These are phyloP conservation scores for Neurospora tetraspora DNA, from an alignment of 495 filamentous ascomycete species.

Conservation along the genomic window DNA sequence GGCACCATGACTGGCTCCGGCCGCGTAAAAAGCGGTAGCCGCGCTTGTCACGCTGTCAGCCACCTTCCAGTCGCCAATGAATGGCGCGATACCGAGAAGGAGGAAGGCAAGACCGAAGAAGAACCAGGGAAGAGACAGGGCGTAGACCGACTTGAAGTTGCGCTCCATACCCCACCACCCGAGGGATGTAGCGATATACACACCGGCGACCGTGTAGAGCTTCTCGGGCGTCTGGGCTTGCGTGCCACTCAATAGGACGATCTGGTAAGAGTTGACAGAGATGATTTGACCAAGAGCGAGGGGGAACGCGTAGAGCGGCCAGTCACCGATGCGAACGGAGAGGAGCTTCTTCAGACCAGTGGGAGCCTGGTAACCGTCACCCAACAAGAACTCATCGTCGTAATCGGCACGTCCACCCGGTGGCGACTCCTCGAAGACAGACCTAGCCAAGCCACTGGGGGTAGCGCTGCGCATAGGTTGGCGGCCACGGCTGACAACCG, in stretches of 20 bases:
- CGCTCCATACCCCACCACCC: constrained; percentile 57
- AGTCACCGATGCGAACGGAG: constrained; percentile 41
- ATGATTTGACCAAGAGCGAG: constrained; percentile 59
- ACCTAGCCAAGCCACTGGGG: constrained; percentile 18
- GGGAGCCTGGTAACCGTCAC: constrained; percentile 54
- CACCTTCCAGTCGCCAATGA: constrained; percentile 24
- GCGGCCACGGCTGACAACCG: constrained; percentile 21
- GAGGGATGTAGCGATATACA: constrained; percentile 50
- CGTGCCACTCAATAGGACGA: constrained; percentile 53
- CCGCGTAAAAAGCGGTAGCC: constrained; percentile 50
- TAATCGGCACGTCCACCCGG: constrained; percentile 4
- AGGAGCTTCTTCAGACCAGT: constrained; percentile 49
- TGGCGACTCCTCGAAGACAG: constrained; percentile 21
- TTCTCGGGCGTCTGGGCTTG: constrained; percentile 49
- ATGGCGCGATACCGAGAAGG: constrained; percentile 55
- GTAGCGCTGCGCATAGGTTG: constrained; percentile 23
- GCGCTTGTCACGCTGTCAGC: constrained; percentile 45
- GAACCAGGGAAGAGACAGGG: constrained; percentile 48
- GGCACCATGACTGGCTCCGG: constrained; percentile 49
- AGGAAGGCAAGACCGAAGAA: constrained; percentile 54
- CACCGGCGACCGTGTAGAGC: constrained; percentile 52
- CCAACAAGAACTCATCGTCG: constrained; percentile 50
- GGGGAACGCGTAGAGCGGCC: constrained; percentile 65
- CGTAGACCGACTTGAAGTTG: constrained; percentile 44
- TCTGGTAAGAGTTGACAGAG: constrained; percentile 58